Evolutionary conservation across 2,329 filamentous ascomycete genomes (phyloP).

Genomic region (Beauveria sp.): DNA sequence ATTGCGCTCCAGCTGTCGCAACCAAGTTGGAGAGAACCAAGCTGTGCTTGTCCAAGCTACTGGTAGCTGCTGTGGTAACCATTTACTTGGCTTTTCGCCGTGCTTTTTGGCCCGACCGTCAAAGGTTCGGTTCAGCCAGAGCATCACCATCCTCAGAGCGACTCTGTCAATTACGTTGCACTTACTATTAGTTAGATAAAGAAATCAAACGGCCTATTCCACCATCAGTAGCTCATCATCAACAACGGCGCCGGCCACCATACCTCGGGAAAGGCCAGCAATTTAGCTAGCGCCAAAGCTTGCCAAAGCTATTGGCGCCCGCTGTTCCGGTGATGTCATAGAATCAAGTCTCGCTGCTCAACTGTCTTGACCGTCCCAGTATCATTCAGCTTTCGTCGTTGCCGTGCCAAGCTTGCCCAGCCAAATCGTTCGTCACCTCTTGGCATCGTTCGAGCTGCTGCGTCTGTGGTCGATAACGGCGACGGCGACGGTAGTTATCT

Average conservation of each 20-base stretch:
- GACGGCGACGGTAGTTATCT: neutral
- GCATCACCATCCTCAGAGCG: no score
- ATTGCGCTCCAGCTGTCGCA: no score
- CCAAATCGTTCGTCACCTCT: no score
- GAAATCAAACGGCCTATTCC: neutral
- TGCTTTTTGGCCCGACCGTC: no score
- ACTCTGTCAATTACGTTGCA: no score
- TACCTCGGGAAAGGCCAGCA: neutral
- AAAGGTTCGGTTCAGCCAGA: no score
- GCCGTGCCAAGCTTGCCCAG: neutral
- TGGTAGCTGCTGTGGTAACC: no score
- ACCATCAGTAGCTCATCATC: neutral
- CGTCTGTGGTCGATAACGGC: neutral
- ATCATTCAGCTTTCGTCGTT: neutral
- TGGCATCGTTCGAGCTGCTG: neutral
- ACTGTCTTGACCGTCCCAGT: no score
- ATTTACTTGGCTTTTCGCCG: no score
- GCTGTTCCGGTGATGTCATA: constrained; percentile 5
- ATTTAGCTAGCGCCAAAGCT: constrained; percentile 1
- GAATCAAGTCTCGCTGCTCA: neutral
- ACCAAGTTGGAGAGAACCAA: no score
- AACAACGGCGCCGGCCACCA: neutral
- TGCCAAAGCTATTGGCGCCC: neutral
- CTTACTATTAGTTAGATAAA: no score
- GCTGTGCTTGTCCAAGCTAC: no score